Evolutionary conservation across 257 asterid genomes (phyloP).

Genomic region (Penstemon eatonii): DNA sequence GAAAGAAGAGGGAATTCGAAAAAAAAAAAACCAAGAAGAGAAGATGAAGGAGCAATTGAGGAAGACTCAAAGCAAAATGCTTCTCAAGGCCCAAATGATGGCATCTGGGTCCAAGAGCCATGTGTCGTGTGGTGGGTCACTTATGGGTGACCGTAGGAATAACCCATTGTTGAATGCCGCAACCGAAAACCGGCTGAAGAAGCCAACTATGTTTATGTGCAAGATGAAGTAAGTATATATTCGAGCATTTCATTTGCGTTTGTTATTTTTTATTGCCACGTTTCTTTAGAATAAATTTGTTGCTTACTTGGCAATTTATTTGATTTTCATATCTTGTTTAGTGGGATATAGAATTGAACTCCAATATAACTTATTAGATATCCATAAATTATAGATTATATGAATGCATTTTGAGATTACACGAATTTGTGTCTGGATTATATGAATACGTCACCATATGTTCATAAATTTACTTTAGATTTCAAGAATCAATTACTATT

Average conservation of each 20-base stretch:
- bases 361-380: neutral
- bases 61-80: constrained; percentile 79
- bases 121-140: constrained; percentile 81
- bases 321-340: neutral
- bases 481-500: constrained; percentile 15
- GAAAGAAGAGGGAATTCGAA: constrained; percentile 80
- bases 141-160: constrained; percentile 78
- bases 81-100: constrained; percentile 77
- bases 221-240: constrained; percentile 81
- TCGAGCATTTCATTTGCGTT: constrained; percentile 24
- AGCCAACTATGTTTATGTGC: constrained; percentile 97
- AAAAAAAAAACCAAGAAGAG: constrained; percentile 82
- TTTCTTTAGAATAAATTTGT: neutral
- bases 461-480: neutral
- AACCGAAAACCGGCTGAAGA: constrained; percentile 87
- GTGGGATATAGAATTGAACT: neutral
- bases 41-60: constrained; percentile 69
- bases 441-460: constrained; percentile 16
- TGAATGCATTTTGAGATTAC: neutral
- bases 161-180: constrained; percentile 70
- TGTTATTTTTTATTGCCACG: constrained; percentile 3
- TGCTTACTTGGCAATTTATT: neutral
- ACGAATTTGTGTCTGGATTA: constrained; percentile 6
- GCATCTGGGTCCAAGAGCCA: constrained; percentile 78
- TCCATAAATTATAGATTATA: constrained; percentile 12